Evolutionary conservation across 2,329 filamentous ascomycete genomes (phyloP).

Genomic region (Fusarium humuli): DNA sequence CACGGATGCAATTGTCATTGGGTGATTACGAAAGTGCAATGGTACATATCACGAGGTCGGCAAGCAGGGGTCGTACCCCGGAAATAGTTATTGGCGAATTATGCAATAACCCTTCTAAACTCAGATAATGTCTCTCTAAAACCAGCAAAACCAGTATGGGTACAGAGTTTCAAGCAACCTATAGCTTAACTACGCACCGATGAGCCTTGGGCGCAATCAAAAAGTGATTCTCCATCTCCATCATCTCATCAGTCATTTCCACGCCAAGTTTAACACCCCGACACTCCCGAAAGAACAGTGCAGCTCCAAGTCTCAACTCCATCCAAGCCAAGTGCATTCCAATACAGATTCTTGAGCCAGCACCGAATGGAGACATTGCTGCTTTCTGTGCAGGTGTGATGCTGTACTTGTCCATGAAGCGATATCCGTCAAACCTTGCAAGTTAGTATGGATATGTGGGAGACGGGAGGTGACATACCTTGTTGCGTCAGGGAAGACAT

Average conservation of each 20-base stretch:
- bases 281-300: conserved; percentile 30
- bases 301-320: conserved; percentile 22
- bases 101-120: too few species aligned
- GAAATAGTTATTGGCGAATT: too few species aligned
- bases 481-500: not conserved
- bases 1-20: not conserved
- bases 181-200: not conserved
- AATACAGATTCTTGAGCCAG: conserved; percentile 24
- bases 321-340: conserved; percentile 32
- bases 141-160: too few species aligned
- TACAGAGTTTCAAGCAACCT: too few species aligned
- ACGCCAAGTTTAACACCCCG: not conserved
- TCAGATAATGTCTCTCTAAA: too few species aligned
- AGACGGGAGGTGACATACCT: not conserved
- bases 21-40: not conserved
- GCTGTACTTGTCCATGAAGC: not conserved
- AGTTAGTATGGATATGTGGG: fast-evolving
- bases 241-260: conserved; percentile 17
- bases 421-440: not conserved
- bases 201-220: conserved; percentile 3
- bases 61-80: too few species aligned
- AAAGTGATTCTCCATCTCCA: conserved; percentile 24
- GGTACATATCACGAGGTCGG: not conserved
- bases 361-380: conserved; percentile 16
- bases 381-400: not conserved